phyloP scores from a whole-genome alignment of 2,329 filamentous ascomycete genomes.

The Botrytis galanthina region DNA sequence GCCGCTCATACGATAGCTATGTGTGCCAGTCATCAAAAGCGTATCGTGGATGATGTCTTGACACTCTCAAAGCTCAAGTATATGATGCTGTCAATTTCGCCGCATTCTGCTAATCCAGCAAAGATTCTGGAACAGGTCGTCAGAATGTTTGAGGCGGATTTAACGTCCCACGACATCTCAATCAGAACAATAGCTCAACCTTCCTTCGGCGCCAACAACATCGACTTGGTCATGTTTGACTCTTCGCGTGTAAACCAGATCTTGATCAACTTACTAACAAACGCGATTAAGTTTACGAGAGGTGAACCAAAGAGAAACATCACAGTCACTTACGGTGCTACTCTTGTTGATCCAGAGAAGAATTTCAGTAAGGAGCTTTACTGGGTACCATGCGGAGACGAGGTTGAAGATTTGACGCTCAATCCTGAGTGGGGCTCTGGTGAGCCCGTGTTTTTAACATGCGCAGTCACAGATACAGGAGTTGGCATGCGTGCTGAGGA shows the following conservation, averaged over 20 bases:
- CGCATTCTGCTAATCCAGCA: slow-evolving; percentile 62
- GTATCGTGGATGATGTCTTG: slow-evolving; percentile 73
- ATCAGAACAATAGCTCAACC: slow-evolving; percentile 63
- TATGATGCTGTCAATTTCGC: slow-evolving; percentile 69
- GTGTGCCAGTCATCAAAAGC: slow-evolving; percentile 77
- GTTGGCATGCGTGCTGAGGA: slow-evolving; percentile 68
- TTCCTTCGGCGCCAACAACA: slow-evolving; percentile 55
- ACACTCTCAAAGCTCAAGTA: slow-evolving; percentile 76
- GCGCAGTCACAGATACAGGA: slow-evolving; percentile 74
- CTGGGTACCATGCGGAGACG: slow-evolving; percentile 29
- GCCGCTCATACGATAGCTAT: slow-evolving; percentile 75
- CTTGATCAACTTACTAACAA: slow-evolving; percentile 76
- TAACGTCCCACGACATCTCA: slow-evolving; percentile 65
- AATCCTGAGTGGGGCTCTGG: slow-evolving; percentile 37
- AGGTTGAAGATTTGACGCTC: slow-evolving; percentile 25
- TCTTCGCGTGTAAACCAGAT: slow-evolving; percentile 75
- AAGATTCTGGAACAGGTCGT: slow-evolving; percentile 63
- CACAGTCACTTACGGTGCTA: slow-evolving; percentile 40
- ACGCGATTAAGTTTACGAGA: slow-evolving; percentile 80
- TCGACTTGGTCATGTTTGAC: slow-evolving; percentile 69
- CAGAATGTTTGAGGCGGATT: slow-evolving; percentile 77
- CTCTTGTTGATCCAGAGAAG: slow-evolving; percentile 24
- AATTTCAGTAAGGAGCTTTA: slow-evolving; percentile 25
- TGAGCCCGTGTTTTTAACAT: slow-evolving; percentile 64
- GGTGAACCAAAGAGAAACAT: slow-evolving; percentile 58